Evolutionary conservation across 2,329 filamentous ascomycete species (phyloP).

Genomic region (Aureobasidium sp.): DNA sequence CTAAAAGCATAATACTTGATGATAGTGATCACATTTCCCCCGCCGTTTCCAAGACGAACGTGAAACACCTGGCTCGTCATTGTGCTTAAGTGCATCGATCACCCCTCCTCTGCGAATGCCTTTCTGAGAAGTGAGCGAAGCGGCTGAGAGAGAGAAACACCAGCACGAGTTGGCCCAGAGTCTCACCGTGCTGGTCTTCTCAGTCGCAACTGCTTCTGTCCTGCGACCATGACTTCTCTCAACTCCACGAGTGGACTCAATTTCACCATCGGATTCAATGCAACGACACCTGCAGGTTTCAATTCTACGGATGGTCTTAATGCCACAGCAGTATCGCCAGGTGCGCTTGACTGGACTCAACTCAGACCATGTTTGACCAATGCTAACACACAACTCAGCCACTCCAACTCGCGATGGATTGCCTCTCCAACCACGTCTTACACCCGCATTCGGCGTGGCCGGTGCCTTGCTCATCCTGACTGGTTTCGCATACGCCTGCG

Average conservation of each 20-base stretch:
- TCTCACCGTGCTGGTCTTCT: not conserved
- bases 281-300: not conserved
- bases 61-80: not conserved
- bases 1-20: not conserved
- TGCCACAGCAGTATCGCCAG: not conserved
- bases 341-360: not conserved
- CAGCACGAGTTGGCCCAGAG: not conserved
- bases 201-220: not conserved
- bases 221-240: not conserved
- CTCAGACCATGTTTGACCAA: not conserved
- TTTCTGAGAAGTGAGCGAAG: not conserved
- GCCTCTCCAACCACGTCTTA: slow-evolving; percentile 67
- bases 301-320: not conserved
- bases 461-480: slow-evolving; percentile 68
- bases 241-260: not conserved
- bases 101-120: not conserved
- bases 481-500: slow-evolving; percentile 63
- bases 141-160: not conserved
- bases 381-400: not conserved
- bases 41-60: not conserved
- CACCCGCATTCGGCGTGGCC: slow-evolving; percentile 72
- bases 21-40: not conserved
- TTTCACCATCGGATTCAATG: not conserved
- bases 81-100: not conserved
- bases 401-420: slow-evolving; percentile 36